A percentile compares a stretch with the other conserved stretches of the same genome.
Evolutionary conservation across 2,329 filamentous ascomycete species (phyloP).

Genomic region (Furcasterigmium sp.): DNA sequence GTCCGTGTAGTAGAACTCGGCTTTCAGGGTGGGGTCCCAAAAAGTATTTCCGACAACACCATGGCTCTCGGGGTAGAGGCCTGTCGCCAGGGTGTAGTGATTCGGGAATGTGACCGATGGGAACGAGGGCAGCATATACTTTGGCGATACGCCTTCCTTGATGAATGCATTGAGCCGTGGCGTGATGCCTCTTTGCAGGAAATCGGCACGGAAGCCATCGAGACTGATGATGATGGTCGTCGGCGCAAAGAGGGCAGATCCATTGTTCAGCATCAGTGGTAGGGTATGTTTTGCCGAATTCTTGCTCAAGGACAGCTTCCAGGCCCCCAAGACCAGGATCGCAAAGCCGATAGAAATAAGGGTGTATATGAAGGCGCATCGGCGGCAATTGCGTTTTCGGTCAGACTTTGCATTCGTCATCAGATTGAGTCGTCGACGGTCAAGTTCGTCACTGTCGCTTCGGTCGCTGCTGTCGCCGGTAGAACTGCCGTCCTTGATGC

Average conservation of each 20-base stretch:
- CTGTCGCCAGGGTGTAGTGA: conserved; percentile 90
- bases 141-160: conserved; percentile 77
- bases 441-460: conserved; percentile 53
- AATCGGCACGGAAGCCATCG: conserved; percentile 94
- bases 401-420: conserved; percentile 39
- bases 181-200: conserved; percentile 76
- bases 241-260: conserved; percentile 81
- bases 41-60: conserved; percentile 93
- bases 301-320: conserved; percentile 49
- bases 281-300: conserved; percentile 20
- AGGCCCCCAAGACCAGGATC: conserved; percentile 50
- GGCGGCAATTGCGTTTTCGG: conserved; percentile 48
- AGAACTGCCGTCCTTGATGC: conserved; percentile 59
- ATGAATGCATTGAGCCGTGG: conserved; percentile 76
- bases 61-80: conserved; percentile 86
- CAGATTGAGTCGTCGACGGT: conserved; percentile 46
- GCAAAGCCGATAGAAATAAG: conserved; percentile 49
- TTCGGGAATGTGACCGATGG: conserved; percentile 96
- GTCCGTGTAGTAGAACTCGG: conserved; percentile 86
- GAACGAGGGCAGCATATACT: conserved; percentile 91
- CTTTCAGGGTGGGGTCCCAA: conserved; percentile 73
- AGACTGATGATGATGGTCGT: conserved; percentile 92
- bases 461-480: conserved; percentile 59
- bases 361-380: conserved; percentile 47
- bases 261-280: conserved; percentile 59